Percentiles rank a stretch among this genome's conserved stretches.
Evolutionary conservation across 2,329 filamentous ascomycete genomes (phyloP).

Genomic region (Microdochium nivale): DNA sequence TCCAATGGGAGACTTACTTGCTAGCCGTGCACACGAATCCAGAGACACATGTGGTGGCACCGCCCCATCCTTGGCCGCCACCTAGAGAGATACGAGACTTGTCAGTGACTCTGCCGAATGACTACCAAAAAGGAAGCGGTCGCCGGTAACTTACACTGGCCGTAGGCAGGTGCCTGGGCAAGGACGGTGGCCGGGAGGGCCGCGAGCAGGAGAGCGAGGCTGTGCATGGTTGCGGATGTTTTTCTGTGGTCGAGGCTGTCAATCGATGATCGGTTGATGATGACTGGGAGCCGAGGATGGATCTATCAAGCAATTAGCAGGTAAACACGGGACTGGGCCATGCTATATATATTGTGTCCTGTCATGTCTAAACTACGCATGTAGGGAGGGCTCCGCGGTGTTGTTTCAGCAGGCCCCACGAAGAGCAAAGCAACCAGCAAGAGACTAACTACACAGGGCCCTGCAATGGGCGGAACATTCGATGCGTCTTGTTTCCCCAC

Average conservation of each 20-base stretch:
- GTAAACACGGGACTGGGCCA: background rate
- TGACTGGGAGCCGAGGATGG: background rate
- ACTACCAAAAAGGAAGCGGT: background rate
- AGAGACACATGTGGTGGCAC: background rate
- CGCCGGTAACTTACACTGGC: background rate
- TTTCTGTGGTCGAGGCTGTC: background rate
- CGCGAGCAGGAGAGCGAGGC: background rate
- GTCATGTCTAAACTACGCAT: background rate
- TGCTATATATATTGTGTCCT: background rate
- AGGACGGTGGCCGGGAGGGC: background rate
- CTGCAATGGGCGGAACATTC: background rate
- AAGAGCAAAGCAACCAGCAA: background rate
- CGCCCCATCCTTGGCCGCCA: background rate
- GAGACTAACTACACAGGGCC: background rate
- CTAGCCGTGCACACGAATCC: background rate
- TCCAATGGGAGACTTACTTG: background rate
- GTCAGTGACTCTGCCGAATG: background rate
- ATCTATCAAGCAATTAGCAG: background rate
- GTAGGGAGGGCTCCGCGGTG: background rate
- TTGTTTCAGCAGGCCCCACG: background rate
- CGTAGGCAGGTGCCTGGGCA: background rate
- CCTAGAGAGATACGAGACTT: background rate
- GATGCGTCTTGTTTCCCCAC: background rate
- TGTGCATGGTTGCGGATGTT: background rate
- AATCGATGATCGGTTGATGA: background rate